These are phyloP conservation scores for Crithidia mellificae DNA, from an alignment of 208 protist species.

Conservation along the genomic window DNA sequence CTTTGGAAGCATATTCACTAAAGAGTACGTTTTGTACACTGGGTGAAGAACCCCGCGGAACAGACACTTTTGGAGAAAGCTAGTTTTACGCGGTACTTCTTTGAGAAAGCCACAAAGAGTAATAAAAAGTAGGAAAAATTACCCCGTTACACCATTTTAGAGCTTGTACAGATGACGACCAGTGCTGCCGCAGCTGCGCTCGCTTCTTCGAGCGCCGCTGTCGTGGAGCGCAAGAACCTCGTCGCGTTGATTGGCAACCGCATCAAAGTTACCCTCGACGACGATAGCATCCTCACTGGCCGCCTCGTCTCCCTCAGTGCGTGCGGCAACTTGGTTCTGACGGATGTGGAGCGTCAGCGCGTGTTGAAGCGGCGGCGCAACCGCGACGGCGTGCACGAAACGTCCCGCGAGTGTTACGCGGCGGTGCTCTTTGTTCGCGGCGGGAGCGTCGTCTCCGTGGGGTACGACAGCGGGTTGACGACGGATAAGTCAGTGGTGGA, in stretches of 20 bases:
- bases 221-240: slow-evolving; percentile 48
- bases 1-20: too few species aligned
- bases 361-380: slow-evolving; percentile 42
- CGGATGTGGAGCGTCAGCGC: slow-evolving; percentile 68
- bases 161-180: slow-evolving; percentile 2
- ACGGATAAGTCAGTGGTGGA: slow-evolving; percentile 71
- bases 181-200: background rate
- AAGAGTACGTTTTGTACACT: too few species aligned
- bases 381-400: slow-evolving; percentile 26
- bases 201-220: slow-evolving; percentile 15
- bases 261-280: slow-evolving; percentile 69
- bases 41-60: too few species aligned
- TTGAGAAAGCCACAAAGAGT: too few species aligned
- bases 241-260: slow-evolving; percentile 66
- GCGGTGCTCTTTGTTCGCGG: slow-evolving; percentile 79
- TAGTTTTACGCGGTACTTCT: too few species aligned
- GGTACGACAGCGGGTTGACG: slow-evolving; percentile 65
- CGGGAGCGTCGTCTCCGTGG: slow-evolving; percentile 53
- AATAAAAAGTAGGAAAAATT: background rate
- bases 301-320: slow-evolving; percentile 72
- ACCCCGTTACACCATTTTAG: too few species aligned
- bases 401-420: slow-evolving; percentile 60
- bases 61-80: too few species aligned
- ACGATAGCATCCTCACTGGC: slow-evolving; percentile 64
- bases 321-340: slow-evolving; percentile 77